phyloP scores from a whole-genome alignment of 2,329 filamentous ascomycete species.

The Knufia fluminis region DNA sequence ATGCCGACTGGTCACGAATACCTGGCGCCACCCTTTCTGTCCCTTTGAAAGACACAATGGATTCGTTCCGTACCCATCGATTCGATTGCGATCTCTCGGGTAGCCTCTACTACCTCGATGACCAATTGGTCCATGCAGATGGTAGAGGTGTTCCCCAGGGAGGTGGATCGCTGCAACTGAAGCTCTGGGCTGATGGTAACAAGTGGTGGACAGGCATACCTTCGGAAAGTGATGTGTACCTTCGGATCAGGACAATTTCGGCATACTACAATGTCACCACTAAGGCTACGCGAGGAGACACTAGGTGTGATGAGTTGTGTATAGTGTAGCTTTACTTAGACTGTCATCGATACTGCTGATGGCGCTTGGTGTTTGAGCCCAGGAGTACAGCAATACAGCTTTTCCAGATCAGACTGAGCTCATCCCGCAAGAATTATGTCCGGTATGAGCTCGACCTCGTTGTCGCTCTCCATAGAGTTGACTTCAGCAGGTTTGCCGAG shows the following conservation, averaged over 20 bases:
- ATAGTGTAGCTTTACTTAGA: too few relatives aligned
- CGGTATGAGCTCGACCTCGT: too few relatives aligned
- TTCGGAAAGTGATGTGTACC: slow-evolving; percentile 23
- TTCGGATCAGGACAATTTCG: slow-evolving; percentile 21
- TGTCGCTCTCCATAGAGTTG: too few relatives aligned
- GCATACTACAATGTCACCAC: slow-evolving; percentile 22
- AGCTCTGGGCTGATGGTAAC: slow-evolving; percentile 27
- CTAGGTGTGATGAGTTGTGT: too few relatives aligned
- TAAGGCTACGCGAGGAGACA: neutral
- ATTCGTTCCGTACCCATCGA: slow-evolving; percentile 23
- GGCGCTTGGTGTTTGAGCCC: too few relatives aligned
- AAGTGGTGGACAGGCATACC: slow-evolving; percentile 24
- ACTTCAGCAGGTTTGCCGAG: too few relatives aligned
- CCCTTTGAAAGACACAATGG: slow-evolving; percentile 14
- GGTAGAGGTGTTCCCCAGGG: slow-evolving; percentile 16
- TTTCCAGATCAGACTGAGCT: neutral
- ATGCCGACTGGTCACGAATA: slow-evolving; percentile 18
- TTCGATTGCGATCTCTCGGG: slow-evolving; percentile 23
- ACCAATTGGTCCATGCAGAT: slow-evolving; percentile 19
- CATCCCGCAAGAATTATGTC: too few relatives aligned
- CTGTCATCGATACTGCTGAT: too few relatives aligned
- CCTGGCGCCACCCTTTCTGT: slow-evolving; percentile 23
- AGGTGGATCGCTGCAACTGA: slow-evolving; percentile 23
- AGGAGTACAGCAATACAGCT: too few relatives aligned
- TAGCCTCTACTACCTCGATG: slow-evolving; percentile 25